Percentiles rank a stretch among this genome's conserved stretches.
phyloP scores from a whole-genome alignment of 2,329 filamentous ascomycete species.

The Ilyonectria sp. region DNA sequence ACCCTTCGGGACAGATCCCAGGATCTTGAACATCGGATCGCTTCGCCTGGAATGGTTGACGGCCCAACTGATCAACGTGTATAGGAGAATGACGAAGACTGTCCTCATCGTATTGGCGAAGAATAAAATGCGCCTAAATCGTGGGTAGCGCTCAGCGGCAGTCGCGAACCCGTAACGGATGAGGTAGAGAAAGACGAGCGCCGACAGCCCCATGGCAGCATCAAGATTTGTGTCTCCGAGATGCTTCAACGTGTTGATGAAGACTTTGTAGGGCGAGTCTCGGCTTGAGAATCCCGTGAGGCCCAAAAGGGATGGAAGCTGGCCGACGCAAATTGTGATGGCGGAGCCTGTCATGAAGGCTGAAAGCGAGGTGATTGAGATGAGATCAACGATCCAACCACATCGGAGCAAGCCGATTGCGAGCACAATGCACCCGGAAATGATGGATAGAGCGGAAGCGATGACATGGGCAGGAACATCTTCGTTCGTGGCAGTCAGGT shows the following conservation, averaged over 20 bases:
- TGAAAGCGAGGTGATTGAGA: conserved; percentile 89
- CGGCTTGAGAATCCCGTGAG: conserved; percentile 82
- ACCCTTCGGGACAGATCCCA: conserved; percentile 83
- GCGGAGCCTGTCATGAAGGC: conserved; percentile 98
- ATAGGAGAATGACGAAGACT: conserved; percentile 91
- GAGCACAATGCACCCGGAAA: conserved; percentile 83
- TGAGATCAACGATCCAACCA: conserved; percentile 94
- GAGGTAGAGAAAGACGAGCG: conserved; percentile 82
- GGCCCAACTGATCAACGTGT: conserved; percentile 91
- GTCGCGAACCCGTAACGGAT: conserved; percentile 78
- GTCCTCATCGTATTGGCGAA: conserved; percentile 93
- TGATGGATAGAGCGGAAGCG: conserved; percentile 83
- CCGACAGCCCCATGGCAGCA: conserved; percentile 89
- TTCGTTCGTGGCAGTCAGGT: conserved; percentile 71
- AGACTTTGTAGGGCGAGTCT: conserved; percentile 83
- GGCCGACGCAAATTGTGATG: conserved; percentile 88
- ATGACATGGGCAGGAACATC: conserved; percentile 75
- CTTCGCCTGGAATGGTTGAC: conserved; percentile 79
- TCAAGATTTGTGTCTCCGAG: conserved; percentile 80
- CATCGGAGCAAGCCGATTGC: conserved; percentile 84
- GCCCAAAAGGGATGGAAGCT: conserved; percentile 87
- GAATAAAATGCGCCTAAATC: conserved; percentile 83
- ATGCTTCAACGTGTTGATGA: conserved; percentile 86
- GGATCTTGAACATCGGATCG: conserved; percentile 79
- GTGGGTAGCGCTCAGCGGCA: conserved; percentile 78